These are phyloP conservation scores for Magnaporthiopsis incrustans DNA, from an alignment of 2,329 filamentous ascomycete genomes.

Conservation along the genomic window DNA sequence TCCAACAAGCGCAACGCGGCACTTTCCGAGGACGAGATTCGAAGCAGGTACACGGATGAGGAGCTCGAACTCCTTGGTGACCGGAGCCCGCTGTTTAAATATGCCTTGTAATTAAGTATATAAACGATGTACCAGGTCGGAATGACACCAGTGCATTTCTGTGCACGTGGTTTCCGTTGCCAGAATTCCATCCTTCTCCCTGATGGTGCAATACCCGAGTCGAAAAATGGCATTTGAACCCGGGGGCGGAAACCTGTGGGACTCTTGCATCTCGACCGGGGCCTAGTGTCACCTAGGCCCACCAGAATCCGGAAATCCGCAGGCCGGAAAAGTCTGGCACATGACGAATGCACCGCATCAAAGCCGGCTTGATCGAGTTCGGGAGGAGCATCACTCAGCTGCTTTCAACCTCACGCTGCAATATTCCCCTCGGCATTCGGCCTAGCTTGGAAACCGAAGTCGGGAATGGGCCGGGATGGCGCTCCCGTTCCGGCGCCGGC, in stretches of 20 bases:
- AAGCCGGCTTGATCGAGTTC: too few species aligned
- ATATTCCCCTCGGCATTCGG: background rate
- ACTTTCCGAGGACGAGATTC: constrained; percentile 18
- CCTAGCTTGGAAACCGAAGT: background rate
- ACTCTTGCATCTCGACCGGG: too few species aligned
- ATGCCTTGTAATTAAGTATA: constrained; percentile 17
- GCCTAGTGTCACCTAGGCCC: background rate
- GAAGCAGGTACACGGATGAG: constrained; percentile 20
- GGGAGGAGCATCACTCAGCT: background rate
- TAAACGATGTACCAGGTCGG: too few species aligned
- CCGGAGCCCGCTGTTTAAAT: constrained; percentile 22
- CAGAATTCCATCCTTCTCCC: too few species aligned
- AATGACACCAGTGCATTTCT: too few species aligned
- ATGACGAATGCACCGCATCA: too few species aligned
- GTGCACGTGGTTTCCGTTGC: too few species aligned
- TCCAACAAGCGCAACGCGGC: constrained; percentile 19
- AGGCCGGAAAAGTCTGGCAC: background rate
- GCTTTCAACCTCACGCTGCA: background rate
- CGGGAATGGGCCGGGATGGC: background rate
- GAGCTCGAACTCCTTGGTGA: constrained; percentile 25
- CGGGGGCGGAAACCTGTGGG: background rate
- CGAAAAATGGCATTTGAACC: background rate
- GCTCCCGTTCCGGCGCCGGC: background rate
- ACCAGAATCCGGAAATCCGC: constrained; percentile 3
- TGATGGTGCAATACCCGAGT: too few species aligned